Percentiles rank a stretch among this genome's conserved stretches.
Conservation (phyloP, 1,284 basidiomycete species). For the Heliocybe sulcata region DNA sequence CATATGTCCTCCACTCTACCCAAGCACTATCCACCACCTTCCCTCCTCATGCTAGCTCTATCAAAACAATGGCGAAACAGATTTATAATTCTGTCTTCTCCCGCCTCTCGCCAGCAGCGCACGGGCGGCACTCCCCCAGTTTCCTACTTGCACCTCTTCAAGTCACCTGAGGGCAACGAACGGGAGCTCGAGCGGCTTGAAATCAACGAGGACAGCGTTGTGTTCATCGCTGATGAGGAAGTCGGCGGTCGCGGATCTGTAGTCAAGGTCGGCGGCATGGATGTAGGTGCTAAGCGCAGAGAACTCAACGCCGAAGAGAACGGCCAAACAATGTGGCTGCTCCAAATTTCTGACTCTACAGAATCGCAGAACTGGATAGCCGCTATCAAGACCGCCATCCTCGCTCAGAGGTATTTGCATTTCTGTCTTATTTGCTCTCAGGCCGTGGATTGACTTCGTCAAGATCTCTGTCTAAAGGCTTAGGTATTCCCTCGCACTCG, state of each 20-base stretch:
- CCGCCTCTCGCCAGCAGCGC: constrained; percentile 14
- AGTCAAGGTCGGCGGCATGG: constrained; percentile 58
- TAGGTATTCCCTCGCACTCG: constrained; percentile 39
- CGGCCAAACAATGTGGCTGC: constrained; percentile 55
- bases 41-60: constrained; percentile 61
- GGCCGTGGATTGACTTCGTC: constrained; percentile 4
- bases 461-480: constrained; percentile 60
- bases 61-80: constrained; percentile 68
- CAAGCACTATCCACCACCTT: constrained; percentile 60
- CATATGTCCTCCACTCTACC: constrained; percentile 46
- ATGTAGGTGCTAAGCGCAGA: constrained; percentile 42
- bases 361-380: constrained; percentile 71
- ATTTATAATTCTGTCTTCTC: constrained; percentile 51
- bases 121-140: background rate
- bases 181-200: constrained; percentile 64
- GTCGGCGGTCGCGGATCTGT: constrained; percentile 55
- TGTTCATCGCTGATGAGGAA: constrained; percentile 65
- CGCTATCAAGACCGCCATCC: constrained; percentile 61
- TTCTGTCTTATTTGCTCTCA: constrained; percentile 4
- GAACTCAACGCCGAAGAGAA: constrained; percentile 39
- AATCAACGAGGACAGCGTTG: constrained; percentile 67
- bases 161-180: constrained; percentile 46
- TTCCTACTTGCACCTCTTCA: constrained; percentile 66
- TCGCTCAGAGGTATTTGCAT: constrained; percentile 53
- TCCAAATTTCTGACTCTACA: constrained; percentile 51